Evolutionary conservation across 1,284 basidiomycete genomes (phyloP), one percentile per base, ranked within the genome.

Genomic region (Ganoderma meredithae): DNA sequence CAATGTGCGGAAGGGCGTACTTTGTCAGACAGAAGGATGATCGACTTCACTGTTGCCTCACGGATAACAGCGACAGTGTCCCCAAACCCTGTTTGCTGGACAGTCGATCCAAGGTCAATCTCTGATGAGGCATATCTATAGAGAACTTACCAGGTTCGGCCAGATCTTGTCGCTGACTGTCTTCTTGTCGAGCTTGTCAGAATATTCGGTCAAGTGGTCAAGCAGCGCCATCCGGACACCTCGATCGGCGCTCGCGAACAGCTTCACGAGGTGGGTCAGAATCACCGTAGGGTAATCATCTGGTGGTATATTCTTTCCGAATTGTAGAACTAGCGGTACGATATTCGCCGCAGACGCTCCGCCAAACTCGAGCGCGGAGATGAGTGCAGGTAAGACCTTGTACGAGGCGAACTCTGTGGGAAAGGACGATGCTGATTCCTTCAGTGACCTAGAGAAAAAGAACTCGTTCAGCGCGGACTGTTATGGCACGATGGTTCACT

Each of bases 1-100:
- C n/a, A 47, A 12, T 3, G 15, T 15, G 1, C n/a, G 4, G 8
- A 44, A 36, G 27, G 49, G 69, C 76, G 19, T 41, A 94, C 95
- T 81, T 99, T 97, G 25, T 94, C 89, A 0, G 96, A 89, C 10
- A 99, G 84, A 5, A 95, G 84, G 62, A 91, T 90, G 49, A 99
- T 91, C 0, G 95, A 91, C 78, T 95, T 95, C 63, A 98, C 88
- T 0, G 98, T 99, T 0, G 96, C 96, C 81, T 99, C 97, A 43
- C 98, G 90, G 66, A 99, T 95, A 58, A 98, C 86, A 0, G 96
- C 90, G 0, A 98, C 94, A 0, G 96, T 97, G 78, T 99, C 98
- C 4, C 92, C 88, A 77, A 99, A 99, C 0, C 98, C 98, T 3
- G 95, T 95, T 90, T 94, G 88, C 96, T 96, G 72, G 65, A 60